Percentiles rank a stretch among this genome's conserved stretches.
These are phyloP conservation scores for Leucaena leucocephala DNA, from an alignment of 306 rosid genomes.

Conservation along the genomic window DNA sequence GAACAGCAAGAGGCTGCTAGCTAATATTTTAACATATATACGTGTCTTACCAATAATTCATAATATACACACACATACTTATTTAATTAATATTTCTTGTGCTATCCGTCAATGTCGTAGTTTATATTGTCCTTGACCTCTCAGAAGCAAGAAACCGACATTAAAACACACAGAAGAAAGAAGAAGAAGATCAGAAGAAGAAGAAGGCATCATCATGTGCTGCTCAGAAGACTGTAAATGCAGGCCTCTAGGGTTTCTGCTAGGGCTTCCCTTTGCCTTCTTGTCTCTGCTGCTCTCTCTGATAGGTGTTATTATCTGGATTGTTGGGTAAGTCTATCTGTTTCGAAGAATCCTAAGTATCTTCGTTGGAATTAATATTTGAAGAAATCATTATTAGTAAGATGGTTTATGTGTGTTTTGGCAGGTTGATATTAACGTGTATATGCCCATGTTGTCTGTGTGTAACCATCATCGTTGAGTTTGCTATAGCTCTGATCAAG, in stretches of 20 bases:
- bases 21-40: not conserved
- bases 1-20: not conserved
- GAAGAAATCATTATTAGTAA: not conserved
- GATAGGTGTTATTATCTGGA: conserved; percentile 66
- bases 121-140: conserved; percentile 30
- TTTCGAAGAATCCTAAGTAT: not conserved
- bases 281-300: conserved; percentile 64
- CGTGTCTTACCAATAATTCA: conserved; percentile 17
- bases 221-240: conserved; percentile 66
- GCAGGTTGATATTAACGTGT: conserved; percentile 70
- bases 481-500: conserved; percentile 69
- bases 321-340: conserved; percentile 58
- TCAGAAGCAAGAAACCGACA: conserved; percentile 17
- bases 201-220: conserved; percentile 50
- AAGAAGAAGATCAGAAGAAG: not conserved
- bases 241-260: conserved; percentile 74
- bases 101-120: conserved; percentile 33
- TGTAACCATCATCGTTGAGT: conserved; percentile 73
- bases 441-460: conserved; percentile 92
- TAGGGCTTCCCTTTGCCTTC: conserved; percentile 81
- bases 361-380: not conserved
- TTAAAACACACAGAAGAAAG: not conserved
- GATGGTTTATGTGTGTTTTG: not conserved
- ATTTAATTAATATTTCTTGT: conserved; percentile 21
- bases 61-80: not conserved